Percentiles rank a stretch among this genome's conserved stretches.
These are phyloP conservation scores for Chalciporus chontae DNA, from an alignment of 768 basidiomycete species.

Conservation along the genomic window DNA sequence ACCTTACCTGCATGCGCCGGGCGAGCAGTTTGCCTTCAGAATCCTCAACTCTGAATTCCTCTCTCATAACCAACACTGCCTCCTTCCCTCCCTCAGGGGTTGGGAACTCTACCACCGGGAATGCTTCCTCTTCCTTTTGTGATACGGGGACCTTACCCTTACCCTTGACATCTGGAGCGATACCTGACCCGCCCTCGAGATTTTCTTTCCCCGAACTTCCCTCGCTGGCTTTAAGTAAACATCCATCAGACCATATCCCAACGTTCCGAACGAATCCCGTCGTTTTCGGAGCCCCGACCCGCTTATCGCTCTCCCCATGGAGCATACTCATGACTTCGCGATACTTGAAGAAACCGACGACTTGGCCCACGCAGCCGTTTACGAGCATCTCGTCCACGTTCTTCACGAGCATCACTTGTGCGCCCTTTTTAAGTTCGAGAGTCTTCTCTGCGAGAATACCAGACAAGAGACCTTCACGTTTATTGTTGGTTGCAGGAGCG, in stretches of 20 bases:
- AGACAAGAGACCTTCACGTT: constrained; percentile 51
- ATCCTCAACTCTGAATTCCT: constrained; percentile 53
- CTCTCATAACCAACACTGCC: constrained; percentile 45
- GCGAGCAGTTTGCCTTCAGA: constrained; percentile 48
- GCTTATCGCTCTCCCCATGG: constrained; percentile 24
- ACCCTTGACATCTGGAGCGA: constrained; percentile 21
- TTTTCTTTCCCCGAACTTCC: constrained; percentile 35
- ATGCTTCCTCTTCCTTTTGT: constrained; percentile 39
- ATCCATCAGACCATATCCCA: constrained; percentile 27
- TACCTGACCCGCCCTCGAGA: constrained; percentile 4
- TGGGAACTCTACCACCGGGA: constrained; percentile 46
- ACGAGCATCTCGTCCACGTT: constrained; percentile 61
- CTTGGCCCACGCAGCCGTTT: constrained; percentile 63
- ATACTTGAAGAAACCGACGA: constrained; percentile 49
- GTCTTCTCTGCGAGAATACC: constrained; percentile 58
- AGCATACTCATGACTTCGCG: constrained; percentile 16
- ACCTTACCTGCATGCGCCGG: constrained; percentile 41
- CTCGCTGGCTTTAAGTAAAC: constrained; percentile 10
- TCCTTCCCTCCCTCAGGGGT: constrained; percentile 41
- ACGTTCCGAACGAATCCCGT: constrained; percentile 37
- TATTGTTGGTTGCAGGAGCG: constrained; percentile 22
- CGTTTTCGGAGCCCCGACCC: constrained; percentile 20
- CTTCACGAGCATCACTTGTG: constrained; percentile 71
- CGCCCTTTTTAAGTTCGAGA: constrained; percentile 55
- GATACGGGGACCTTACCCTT: constrained; percentile 25